These are phyloP conservation scores for Plectosphaerella sp. DNA, from an alignment of 2,329 filamentous ascomycete species.

Conservation along the genomic window DNA sequence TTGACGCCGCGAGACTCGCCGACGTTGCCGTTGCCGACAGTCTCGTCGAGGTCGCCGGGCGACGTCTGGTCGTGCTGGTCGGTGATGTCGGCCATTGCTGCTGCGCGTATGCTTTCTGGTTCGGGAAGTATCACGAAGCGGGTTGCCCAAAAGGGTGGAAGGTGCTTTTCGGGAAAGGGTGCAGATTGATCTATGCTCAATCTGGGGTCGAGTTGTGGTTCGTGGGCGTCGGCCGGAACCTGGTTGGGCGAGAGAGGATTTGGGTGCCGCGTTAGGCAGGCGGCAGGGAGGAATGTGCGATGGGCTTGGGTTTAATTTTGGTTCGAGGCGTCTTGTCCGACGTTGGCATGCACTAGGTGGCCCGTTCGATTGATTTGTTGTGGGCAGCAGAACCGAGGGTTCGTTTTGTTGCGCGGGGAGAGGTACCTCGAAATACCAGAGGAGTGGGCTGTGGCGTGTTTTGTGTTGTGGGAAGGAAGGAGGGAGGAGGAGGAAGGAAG, in stretches of 20 bases:
- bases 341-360: slow-evolving; percentile 20
- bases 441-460: neutral
- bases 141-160: slow-evolving; percentile 54
- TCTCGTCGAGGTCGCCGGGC: slow-evolving; percentile 68
- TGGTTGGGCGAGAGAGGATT: slow-evolving; percentile 37
- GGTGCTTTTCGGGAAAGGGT: slow-evolving; percentile 62
- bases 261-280: neutral
- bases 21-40: slow-evolving; percentile 59
- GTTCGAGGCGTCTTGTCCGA: slow-evolving; percentile 27
- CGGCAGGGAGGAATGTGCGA: slow-evolving; percentile 23
- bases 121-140: slow-evolving; percentile 35
- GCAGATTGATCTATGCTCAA: slow-evolving; percentile 63
- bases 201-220: slow-evolving; percentile 54
- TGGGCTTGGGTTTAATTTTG: slow-evolving; percentile 34
- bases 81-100: slow-evolving; percentile 72
- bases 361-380: neutral
- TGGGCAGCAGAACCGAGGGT: slow-evolving; percentile 2
- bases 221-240: slow-evolving; percentile 29
- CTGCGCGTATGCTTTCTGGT: neutral
- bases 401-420: slow-evolving; percentile 4
- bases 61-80: slow-evolving; percentile 74
- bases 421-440: slow-evolving; percentile 2
- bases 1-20: slow-evolving; percentile 79
- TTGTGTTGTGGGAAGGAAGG: neutral
- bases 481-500: neutral